Evolutionary conservation across 1,284 basidiomycete species (phyloP), one percentile per base, ranked within the genome.

Genomic region (Ganoderma sp.): DNA sequence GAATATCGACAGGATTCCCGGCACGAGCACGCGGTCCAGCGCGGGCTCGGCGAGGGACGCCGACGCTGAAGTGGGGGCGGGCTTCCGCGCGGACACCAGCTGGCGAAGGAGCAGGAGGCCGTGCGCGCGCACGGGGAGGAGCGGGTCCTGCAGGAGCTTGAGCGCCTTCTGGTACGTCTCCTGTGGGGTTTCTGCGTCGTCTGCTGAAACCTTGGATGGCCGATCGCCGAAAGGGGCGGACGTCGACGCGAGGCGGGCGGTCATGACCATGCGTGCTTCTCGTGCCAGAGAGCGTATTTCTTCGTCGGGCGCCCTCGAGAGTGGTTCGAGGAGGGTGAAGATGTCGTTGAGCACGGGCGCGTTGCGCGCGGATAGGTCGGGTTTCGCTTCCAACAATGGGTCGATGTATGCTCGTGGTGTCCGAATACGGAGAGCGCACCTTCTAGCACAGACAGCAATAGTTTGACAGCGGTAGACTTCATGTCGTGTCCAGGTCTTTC

Each of bases 101-200:
- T 93, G 87, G 59, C 92, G 89, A n/a, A 98, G 84, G 28, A 96
- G 83, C 42, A 94, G 83, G 3, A 98, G 83, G 0, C 97, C 97
- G 78, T 99, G 96, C 0, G 95, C 97, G 58, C 97, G 91, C 22
- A 99, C 95, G n/a, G 97, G 97, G 12, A 99, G 84, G 54, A 97
- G 90, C 0, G 95, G 92, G 79, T 99, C 97, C 79, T 97, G 93
- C 4, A 99, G 82, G 28, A 97, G 86, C 73, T 90, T 92, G 15
- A 99, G 82, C 0, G 96, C 95, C 71, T 94, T 92, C 75, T 95
- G 94, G 78, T 98, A 99, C 7, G 84, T 88, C 65, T 88, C 87
- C 64, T 88, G 85, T 2, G 77, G 71, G 37, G 67, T 69, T 60
- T 75, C 74, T 25, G 61, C 15, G 54, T 85, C 80, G 17, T 37